Base-by-base conservation (phyloP, 805 yeast species). In the Saccharomycopsis malanga region DNA sequence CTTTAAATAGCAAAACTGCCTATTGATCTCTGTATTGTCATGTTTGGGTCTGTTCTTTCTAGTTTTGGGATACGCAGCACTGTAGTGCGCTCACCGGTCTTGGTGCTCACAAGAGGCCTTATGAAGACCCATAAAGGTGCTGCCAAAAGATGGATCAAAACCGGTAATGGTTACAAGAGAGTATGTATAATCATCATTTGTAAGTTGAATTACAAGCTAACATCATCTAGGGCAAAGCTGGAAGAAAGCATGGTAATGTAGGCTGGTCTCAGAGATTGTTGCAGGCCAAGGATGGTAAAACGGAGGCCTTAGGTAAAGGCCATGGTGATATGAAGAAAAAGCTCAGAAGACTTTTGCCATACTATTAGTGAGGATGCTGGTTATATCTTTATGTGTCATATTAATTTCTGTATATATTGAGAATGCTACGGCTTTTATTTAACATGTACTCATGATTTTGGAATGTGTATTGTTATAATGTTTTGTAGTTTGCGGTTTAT, bases 191-290 rank as follows among this genome's bases (percentile, higher is more conserved):
- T n/a, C n/a, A n/a, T n/a, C n/a, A n/a, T n/a, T n/a, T n/a, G n/a
- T n/a, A n/a, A n/a, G n/a, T n/a, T n/a, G n/a, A n/a, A n/a, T n/a
- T n/a, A n/a, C n/a, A n/a, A n/a, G n/a, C 7, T 34, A 14, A 25
- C 38, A 35, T 37, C 30, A 27, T 27, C 10, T 39, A 63, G 76
- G 89, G 74, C 53, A 77, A 79, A 57, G 83, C 94, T 18, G 95
- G 96, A 9, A 77, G 95, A 68, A 83, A 85, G 55, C 97, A 89
- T 62, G 96, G 97, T 43, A 89, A 89, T 59, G 86, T 88, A 1
- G 89, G 95, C 20, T 89, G 93, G 83, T 74, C 88, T 27, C 68
- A 76, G 35, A 72, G 80, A 44, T 70, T 75, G 22, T 65, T 83
- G 58, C 69, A 76, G 51, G 73, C 72, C 57, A 70, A 83, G 64